These are phyloP conservation scores for Penicillium argentinense DNA, from an alignment of 495 filamentous ascomycete species.

Conservation along the genomic window DNA sequence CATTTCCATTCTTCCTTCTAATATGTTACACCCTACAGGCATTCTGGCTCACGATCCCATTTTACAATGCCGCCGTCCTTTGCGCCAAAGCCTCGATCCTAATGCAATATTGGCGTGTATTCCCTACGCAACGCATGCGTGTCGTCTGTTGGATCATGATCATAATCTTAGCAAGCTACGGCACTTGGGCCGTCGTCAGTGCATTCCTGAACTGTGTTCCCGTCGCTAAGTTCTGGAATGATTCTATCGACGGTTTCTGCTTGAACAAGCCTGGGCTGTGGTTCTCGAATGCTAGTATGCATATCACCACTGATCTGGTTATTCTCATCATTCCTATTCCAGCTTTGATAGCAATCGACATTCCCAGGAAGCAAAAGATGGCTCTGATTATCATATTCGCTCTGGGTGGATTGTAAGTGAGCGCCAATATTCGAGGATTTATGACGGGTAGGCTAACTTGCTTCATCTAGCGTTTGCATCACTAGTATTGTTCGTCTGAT, in stretches of 20 bases:
- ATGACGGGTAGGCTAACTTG: no score
- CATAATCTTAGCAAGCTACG: slow-evolving; percentile 38
- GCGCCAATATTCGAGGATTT: neutral
- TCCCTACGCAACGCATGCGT: slow-evolving; percentile 40
- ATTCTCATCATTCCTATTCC: slow-evolving; percentile 54
- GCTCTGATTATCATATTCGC: slow-evolving; percentile 50
- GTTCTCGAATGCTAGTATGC: slow-evolving; percentile 52
- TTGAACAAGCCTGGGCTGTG: slow-evolving; percentile 43
- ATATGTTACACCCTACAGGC: slow-evolving; percentile 20
- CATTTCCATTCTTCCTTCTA: neutral
- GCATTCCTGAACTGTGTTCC: slow-evolving; percentile 49
- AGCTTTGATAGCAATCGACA: slow-evolving; percentile 44
- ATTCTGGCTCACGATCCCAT: slow-evolving; percentile 47
- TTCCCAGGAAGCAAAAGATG: slow-evolving; percentile 48
- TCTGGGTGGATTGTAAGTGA: slow-evolving; percentile 50
- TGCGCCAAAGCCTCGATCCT: slow-evolving; percentile 54
- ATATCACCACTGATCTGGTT: slow-evolving; percentile 51
- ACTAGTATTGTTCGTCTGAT: slow-evolving; percentile 44
- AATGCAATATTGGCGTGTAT: slow-evolving; percentile 50
- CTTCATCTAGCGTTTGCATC: slow-evolving; percentile 42
- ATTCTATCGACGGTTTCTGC: slow-evolving; percentile 32
- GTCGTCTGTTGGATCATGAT: slow-evolving; percentile 46
- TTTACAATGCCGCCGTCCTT: slow-evolving; percentile 50
- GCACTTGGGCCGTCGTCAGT: slow-evolving; percentile 43
- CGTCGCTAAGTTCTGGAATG: slow-evolving; percentile 46